These are phyloP conservation scores for Nakazawaea anatomiae DNA, from an alignment of 805 yeast genomes.

Conservation along the genomic window DNA sequence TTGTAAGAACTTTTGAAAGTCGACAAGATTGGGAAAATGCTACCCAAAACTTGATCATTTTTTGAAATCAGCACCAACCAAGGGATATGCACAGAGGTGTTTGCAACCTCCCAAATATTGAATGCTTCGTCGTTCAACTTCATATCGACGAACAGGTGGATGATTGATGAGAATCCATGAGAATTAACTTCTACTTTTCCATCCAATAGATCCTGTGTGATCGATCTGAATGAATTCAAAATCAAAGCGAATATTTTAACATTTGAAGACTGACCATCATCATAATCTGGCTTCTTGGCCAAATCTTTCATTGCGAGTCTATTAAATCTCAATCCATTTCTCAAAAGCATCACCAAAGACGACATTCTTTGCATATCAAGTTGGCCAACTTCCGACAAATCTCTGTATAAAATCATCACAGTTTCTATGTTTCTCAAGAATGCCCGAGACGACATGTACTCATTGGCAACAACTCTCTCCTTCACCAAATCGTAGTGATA, in stretches of 20 bases:
- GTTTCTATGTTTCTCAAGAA: slow-evolving; percentile 49
- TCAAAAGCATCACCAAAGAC: slow-evolving; percentile 42
- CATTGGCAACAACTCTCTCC: slow-evolving; percentile 35
- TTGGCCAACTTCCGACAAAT: slow-evolving; percentile 40
- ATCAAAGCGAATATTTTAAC: slow-evolving; percentile 42
- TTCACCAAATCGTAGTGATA: slow-evolving; percentile 30
- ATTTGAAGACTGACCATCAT: slow-evolving; percentile 47
- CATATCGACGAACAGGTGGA: slow-evolving; percentile 55
- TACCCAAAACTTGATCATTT: slow-evolving; percentile 61
- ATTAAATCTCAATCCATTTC: slow-evolving; percentile 51
- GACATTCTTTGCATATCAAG: slow-evolving; percentile 41
- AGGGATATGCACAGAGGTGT: slow-evolving; percentile 27
- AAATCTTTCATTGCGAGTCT: slow-evolving; percentile 48
- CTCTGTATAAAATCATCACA: slow-evolving; percentile 45
- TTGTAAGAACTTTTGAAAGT: slow-evolving; percentile 32
- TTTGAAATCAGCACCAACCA: slow-evolving; percentile 40
- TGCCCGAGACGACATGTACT: slow-evolving; percentile 20
- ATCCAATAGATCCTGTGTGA: slow-evolving; percentile 43
- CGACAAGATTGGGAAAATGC: slow-evolving; percentile 62
- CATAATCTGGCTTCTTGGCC: slow-evolving; percentile 55
- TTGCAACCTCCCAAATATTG: slow-evolving; percentile 64
- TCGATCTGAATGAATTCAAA: slow-evolving; percentile 44
- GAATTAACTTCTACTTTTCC: slow-evolving; percentile 38
- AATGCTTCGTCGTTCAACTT: slow-evolving; percentile 59
- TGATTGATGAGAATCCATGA: slow-evolving; percentile 51